A percentile compares a stretch with the other conserved stretches of the same genome.
These are phyloP conservation scores for Kodamaea plutei DNA, from an alignment of 1,139 yeast genomes.

Conservation along the genomic window DNA sequence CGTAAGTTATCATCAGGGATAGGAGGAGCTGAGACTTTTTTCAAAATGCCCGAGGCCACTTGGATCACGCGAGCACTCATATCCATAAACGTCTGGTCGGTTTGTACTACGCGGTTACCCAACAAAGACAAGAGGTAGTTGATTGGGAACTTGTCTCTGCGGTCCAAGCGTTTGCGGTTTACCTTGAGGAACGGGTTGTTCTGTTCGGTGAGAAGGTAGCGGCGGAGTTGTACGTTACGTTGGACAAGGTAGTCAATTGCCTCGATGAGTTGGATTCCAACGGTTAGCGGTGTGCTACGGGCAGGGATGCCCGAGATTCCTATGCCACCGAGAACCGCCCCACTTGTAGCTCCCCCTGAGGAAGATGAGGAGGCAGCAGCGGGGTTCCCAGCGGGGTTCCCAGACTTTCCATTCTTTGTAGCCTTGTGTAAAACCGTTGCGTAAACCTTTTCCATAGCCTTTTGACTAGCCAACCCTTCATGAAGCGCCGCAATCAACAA, in stretches of 20 bases:
- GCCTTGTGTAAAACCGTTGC: slow-evolving; percentile 45
- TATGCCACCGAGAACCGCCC: background rate
- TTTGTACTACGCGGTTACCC: slow-evolving; percentile 59
- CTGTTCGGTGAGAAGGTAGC: slow-evolving; percentile 78
- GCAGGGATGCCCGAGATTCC: slow-evolving; percentile 45
- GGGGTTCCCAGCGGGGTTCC: no score
- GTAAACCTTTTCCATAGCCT: slow-evolving; percentile 63
- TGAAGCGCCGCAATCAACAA: slow-evolving; percentile 64
- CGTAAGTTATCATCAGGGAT: slow-evolving; percentile 64
- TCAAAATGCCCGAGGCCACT: slow-evolving; percentile 49
- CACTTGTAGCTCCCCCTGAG: background rate
- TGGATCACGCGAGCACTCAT: slow-evolving; percentile 70
- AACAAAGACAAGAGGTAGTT: slow-evolving; percentile 62
- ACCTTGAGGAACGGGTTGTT: slow-evolving; percentile 55
- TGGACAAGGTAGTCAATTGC: slow-evolving; percentile 70
- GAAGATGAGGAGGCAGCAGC: no score
- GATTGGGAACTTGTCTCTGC: slow-evolving; percentile 62
- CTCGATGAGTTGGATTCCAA: slow-evolving; percentile 77
- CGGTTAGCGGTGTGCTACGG: slow-evolving; percentile 62
- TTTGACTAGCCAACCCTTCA: slow-evolving; percentile 66
- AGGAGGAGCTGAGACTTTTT: slow-evolving; percentile 36
- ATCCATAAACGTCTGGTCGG: slow-evolving; percentile 75
- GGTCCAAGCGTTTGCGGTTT: slow-evolving; percentile 41
- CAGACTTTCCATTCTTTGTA: background rate
- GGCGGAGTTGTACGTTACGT: slow-evolving; percentile 63